Percentiles rank a stretch among this genome's conserved stretches.
Evolutionary conservation across 2,329 filamentous ascomycete species (phyloP).

Genomic region (Ceratocystis ficicola): DNA sequence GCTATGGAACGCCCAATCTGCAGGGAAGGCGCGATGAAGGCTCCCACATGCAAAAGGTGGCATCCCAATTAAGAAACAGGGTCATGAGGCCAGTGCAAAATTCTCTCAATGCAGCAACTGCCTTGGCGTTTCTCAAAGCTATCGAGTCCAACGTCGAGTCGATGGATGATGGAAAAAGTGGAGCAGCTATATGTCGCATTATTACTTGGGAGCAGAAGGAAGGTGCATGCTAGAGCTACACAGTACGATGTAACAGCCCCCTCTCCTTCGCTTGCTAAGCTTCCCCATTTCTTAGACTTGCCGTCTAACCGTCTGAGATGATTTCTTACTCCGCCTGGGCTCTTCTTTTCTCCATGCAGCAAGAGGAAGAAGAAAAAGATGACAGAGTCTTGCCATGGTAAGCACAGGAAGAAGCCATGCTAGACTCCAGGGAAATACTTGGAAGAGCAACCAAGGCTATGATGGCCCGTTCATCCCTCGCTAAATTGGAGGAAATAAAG

Average conservation of each 20-base stretch:
- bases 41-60: too few relatives aligned
- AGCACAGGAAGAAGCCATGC: background rate
- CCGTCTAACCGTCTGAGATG: background rate
- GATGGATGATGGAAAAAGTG: constrained; percentile 1
- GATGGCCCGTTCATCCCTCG: background rate
- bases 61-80: too few relatives aligned
- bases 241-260: too few relatives aligned
- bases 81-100: background rate
- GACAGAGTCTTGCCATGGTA: background rate
- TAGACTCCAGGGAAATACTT: background rate
- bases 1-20: too few relatives aligned
- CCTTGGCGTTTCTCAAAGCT: background rate
- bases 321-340: background rate
- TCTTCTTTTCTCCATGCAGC: constrained; percentile 11
- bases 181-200: background rate
- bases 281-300: background rate
- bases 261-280: background rate
- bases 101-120: background rate
- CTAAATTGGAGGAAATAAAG: background rate
- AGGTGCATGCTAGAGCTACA: too few relatives aligned
- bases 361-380: constrained; percentile 16
- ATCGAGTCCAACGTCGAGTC: background rate
- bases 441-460: background rate
- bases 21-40: too few relatives aligned
- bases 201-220: too few relatives aligned